phyloP scores from a whole-genome alignment of 148 eudicot genomes.

The Chenopodium formosanum region DNA sequence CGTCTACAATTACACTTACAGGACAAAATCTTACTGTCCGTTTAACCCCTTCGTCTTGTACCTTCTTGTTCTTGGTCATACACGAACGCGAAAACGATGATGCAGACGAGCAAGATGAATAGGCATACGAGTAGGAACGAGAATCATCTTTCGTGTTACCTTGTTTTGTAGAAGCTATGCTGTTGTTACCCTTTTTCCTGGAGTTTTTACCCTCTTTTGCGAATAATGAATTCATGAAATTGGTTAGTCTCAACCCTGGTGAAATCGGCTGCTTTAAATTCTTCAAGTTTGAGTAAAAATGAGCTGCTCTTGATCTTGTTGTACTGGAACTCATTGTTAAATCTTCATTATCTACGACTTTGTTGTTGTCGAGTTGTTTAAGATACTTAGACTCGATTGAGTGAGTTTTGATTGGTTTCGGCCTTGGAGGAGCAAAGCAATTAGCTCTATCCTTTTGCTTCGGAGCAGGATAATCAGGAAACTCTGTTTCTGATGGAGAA shows the following conservation, averaged over 20 bases:
- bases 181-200: not conserved
- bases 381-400: constrained; percentile 8
- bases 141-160: constrained; percentile 34
- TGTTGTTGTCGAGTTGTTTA: not conserved
- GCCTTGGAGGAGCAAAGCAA: constrained; percentile 35
- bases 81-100: constrained; percentile 62
- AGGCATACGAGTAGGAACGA: constrained; percentile 16
- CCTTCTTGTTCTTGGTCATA: constrained; percentile 43
- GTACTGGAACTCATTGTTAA: not conserved
- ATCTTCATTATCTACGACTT: constrained; percentile 1
- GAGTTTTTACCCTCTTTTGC: constrained; percentile 28
- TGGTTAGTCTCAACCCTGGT: constrained; percentile 62
- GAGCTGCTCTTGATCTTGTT: constrained; percentile 50
- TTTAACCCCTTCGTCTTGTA: constrained; percentile 36
- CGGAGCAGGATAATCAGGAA: constrained; percentile 16
- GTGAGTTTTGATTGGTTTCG: constrained; percentile 45
- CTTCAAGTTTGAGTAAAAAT: constrained; percentile 64
- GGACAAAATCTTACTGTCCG: constrained; percentile 63
- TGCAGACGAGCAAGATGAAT: constrained; percentile 56
- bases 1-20: constrained; percentile 53
- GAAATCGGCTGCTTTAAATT: constrained; percentile 78
- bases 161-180: constrained; percentile 14
- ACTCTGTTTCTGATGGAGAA: constrained; percentile 58
- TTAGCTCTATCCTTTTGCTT: constrained; percentile 24
- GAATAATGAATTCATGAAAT: constrained; percentile 56